Evolutionary conservation across 768 basidiomycete genomes (phyloP).

Genomic region (Tulasnella sp.): DNA sequence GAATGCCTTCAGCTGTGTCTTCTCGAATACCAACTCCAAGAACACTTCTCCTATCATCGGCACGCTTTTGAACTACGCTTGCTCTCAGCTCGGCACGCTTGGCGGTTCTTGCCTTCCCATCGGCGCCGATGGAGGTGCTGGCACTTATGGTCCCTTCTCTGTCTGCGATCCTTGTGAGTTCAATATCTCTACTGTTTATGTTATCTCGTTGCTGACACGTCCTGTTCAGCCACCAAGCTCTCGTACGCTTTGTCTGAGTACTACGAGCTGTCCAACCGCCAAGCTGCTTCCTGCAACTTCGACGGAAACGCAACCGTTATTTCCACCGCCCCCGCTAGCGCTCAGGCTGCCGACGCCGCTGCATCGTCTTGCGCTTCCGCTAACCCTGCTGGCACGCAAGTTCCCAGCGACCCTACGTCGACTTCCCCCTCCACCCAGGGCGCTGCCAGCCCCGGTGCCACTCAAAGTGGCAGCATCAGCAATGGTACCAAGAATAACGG

Average conservation of each 20-base stretch:
- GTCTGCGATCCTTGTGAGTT: conserved; percentile 51
- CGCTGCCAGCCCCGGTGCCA: background rate
- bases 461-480: background rate
- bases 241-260: conserved; percentile 79
- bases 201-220: conserved; percentile 5
- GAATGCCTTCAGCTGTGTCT: conserved; percentile 63
- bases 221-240: conserved; percentile 59
- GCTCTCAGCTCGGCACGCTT: conserved; percentile 57
- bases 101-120: conserved; percentile 66
- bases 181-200: background rate
- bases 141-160: conserved; percentile 42
- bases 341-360: conserved; percentile 50
- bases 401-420: background rate
- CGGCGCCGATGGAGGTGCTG: conserved; percentile 64
- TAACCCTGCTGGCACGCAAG: conserved; percentile 36
- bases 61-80: conserved; percentile 60
- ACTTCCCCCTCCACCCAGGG: conserved; percentile 6
- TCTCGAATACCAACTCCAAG: conserved; percentile 60
- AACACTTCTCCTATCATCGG: conserved; percentile 55
- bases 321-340: conserved; percentile 46
- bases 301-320: conserved; percentile 80
- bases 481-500: background rate
- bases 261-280: conserved; percentile 59
- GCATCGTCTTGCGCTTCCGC: conserved; percentile 65
- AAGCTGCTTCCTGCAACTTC: conserved; percentile 49